These are phyloP conservation scores for Ustilago cynodontis DNA, from an alignment of 1,284 basidiomycete species.

Conservation along the genomic window DNA sequence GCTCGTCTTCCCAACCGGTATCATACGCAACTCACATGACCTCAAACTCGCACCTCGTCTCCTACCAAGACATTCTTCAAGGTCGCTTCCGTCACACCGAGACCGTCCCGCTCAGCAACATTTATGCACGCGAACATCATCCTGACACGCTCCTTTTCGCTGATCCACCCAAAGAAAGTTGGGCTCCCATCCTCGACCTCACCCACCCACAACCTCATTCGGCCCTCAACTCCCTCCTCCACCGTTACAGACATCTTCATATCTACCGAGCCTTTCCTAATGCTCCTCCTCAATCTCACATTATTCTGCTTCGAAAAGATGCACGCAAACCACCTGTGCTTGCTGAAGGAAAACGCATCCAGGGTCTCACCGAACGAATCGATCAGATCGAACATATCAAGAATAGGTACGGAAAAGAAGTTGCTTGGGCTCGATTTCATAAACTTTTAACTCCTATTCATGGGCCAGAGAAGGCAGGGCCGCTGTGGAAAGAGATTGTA, in stretches of 20 bases:
- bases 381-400: constrained; percentile 15
- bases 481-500: constrained; percentile 20
- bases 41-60: neutral
- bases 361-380: constrained; percentile 17
- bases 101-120: neutral
- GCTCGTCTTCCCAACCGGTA: too few species aligned
- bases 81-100: neutral
- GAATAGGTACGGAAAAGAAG: constrained; percentile 5
- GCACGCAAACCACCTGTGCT: neutral
- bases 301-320: neutral
- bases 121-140: constrained; percentile 1
- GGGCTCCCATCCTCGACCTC: constrained; percentile 30
- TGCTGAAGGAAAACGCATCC: constrained; percentile 1
- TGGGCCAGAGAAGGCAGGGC: neutral
- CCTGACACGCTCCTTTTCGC: constrained; percentile 14
- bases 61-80: constrained; percentile 15
- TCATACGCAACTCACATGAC: neutral
- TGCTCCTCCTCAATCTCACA: neutral
- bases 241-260: constrained; percentile 19
- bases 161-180: neutral
- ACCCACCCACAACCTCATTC: constrained; percentile 15
- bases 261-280: constrained; percentile 9
- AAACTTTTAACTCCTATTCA: constrained; percentile 9
- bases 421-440: constrained; percentile 28
- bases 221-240: constrained; percentile 25